A percentile compares a stretch with the other conserved stretches of the same genome.
phyloP scores from a whole-genome alignment of 2,329 filamentous ascomycete genomes.

The Phaeosphaeria sp. region DNA sequence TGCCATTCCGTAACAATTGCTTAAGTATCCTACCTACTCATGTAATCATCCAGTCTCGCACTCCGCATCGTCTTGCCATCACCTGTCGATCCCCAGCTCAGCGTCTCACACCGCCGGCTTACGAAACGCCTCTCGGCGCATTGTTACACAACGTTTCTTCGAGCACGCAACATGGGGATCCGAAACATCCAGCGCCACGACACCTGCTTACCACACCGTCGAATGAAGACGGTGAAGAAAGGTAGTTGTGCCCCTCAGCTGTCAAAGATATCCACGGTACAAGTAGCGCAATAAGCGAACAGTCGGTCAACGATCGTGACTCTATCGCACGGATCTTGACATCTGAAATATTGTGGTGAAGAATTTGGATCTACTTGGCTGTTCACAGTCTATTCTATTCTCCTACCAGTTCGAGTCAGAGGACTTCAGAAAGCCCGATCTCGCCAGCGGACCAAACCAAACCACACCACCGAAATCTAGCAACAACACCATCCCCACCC shows the following conservation, averaged over 20 bases:
- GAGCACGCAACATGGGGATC: not conserved
- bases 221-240: not conserved
- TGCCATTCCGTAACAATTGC: too few relatives aligned
- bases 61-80: too few relatives aligned
- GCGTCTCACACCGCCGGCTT: conserved; percentile 2
- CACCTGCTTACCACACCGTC: not conserved
- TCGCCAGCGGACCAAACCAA: too few relatives aligned
- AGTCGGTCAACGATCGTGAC: not conserved
- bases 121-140: not conserved
- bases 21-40: too few relatives aligned
- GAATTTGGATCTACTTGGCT: too few relatives aligned
- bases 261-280: not conserved
- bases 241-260: not conserved
- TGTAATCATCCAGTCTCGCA: too few relatives aligned
- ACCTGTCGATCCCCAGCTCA: not conserved
- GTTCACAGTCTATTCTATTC: not conserved
- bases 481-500: not conserved
- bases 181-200: not conserved
- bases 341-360: too few relatives aligned
- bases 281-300: not conserved
- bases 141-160: conserved; percentile 1
- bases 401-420: not conserved
- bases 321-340: too few relatives aligned
- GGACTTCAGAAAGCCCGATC: not conserved
- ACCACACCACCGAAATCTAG: too few relatives aligned